These are phyloP conservation scores for Nakaseomyces sp. DNA, from an alignment of 1,139 yeast species.

Conservation along the genomic window DNA sequence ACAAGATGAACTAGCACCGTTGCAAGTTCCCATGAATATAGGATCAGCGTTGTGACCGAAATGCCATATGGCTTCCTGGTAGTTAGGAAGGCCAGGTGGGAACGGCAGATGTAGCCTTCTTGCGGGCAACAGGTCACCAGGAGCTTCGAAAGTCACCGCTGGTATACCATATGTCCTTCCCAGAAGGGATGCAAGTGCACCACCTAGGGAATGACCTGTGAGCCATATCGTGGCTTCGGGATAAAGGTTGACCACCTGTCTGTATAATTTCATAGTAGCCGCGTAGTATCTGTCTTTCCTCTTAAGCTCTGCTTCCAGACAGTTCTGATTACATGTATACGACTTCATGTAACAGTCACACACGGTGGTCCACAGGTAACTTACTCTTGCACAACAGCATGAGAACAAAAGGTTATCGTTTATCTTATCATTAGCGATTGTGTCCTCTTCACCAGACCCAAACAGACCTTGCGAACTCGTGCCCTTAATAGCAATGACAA, in stretches of 20 bases:
- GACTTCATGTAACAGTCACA: slow-evolving; percentile 87
- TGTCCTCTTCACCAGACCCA: slow-evolving; percentile 67
- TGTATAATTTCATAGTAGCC: slow-evolving; percentile 69
- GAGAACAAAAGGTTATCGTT: slow-evolving; percentile 87
- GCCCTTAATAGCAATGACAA: slow-evolving; percentile 81
- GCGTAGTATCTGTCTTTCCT: slow-evolving; percentile 74
- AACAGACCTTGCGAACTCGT: slow-evolving; percentile 81
- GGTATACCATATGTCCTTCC: slow-evolving; percentile 91
- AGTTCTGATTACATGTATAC: slow-evolving; percentile 81
- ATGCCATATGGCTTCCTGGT: slow-evolving; percentile 85
- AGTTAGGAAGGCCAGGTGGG: slow-evolving; percentile 82
- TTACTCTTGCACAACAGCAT: slow-evolving; percentile 92
- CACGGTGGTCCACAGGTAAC: slow-evolving; percentile 89
- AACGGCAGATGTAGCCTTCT: slow-evolving; percentile 78
- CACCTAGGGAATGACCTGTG: slow-evolving; percentile 95
- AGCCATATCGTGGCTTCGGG: slow-evolving; percentile 78
- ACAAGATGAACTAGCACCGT: slow-evolving; percentile 87
- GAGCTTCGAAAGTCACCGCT: slow-evolving; percentile 84
- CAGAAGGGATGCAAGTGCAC: slow-evolving; percentile 68
- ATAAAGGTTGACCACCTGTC: slow-evolving; percentile 57
- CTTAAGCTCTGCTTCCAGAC: slow-evolving; percentile 69
- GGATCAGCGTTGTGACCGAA: slow-evolving; percentile 98
- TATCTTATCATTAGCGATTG: slow-evolving; percentile 68
- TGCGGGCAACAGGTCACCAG: slow-evolving; percentile 83
- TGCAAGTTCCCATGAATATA: slow-evolving; percentile 91